These are phyloP conservation scores for Diaporthe citri DNA, from an alignment of 2,329 filamentous ascomycete species.

Conservation along the genomic window DNA sequence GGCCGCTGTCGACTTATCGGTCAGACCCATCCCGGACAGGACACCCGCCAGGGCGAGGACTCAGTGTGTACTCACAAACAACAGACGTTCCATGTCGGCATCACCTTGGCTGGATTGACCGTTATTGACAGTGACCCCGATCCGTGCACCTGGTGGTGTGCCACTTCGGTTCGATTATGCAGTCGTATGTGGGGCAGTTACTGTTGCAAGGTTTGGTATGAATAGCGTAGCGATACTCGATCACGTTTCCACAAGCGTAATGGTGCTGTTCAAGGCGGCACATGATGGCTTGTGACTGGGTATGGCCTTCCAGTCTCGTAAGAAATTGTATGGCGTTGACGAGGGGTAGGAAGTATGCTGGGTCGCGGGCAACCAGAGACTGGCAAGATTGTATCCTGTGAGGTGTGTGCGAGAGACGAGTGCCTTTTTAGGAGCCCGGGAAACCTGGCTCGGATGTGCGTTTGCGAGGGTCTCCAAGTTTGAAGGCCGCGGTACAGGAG, in stretches of 20 bases:
- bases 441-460: neutral
- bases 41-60: neutral
- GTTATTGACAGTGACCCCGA: neutral
- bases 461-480: slow-evolving; percentile 13
- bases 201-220: neutral
- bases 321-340: neutral
- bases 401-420: neutral
- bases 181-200: neutral
- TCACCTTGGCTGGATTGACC: neutral
- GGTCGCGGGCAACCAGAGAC: neutral
- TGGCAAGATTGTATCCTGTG: neutral
- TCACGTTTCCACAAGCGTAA: slow-evolving; percentile 28
- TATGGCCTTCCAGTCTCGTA: neutral
- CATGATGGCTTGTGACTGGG: slow-evolving; percentile 21
- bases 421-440: neutral
- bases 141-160: neutral
- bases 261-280: slow-evolving; percentile 27
- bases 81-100: neutral
- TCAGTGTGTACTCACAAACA: neutral
- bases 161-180: neutral
- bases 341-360: neutral
- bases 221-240: neutral
- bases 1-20: neutral
- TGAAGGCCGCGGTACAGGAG: neutral
- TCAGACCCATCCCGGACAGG: neutral